Base-by-base conservation (phyloP, 768 basidiomycete genomes). In the Tricholoma terreum region DNA sequence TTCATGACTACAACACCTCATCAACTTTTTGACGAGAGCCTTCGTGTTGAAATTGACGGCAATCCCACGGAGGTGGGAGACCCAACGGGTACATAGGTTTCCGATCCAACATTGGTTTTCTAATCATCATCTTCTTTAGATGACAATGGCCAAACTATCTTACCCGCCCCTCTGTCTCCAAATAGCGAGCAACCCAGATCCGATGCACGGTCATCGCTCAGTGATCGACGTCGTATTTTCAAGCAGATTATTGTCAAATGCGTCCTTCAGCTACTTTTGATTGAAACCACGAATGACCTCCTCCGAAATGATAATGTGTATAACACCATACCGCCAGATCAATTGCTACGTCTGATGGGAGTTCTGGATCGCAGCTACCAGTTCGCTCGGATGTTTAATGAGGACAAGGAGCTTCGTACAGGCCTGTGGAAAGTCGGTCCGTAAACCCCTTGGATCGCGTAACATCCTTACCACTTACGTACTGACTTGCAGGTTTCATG, bases 191-290 rank as follows among this genome's bases (percentile, higher is more conserved):
- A 78, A 43, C 69, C 75, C 10, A 79, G 74, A 56, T 61, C 73
- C 7, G 81, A 80, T 61, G 66, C 74, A 9, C 79, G 80, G 59
- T 74, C 82, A n/a, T 83, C 86, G 6, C 72, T 85, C 43, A 77
- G 75, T 52, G 89, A 90, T 62, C 87, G 94, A 54, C 85, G 92
- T 45, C 83, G 87, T 42, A 84, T 92, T 55, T 99, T 99, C 85
- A 91, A 94, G 69, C 97, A 98, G 71, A 98, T 99, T 73, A 98
- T 99, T 59, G 94, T 98, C 62, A 98, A 98, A 89, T 99, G 97
- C 71, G 97, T 99, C 19, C 82, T 99, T 30, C 97, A 99, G 65
- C 75, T 99, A 19, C 80, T 98, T 54, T 81, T 99, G 35, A 98
- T 99, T 61, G 97, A 99, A 75, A 98, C 92, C 6, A 96, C 95